A percentile compares a stretch with the other conserved stretches of the same genome.
Conservation (phyloP, 768 basidiomycete species). For the Lenzites betulinus region DNA sequence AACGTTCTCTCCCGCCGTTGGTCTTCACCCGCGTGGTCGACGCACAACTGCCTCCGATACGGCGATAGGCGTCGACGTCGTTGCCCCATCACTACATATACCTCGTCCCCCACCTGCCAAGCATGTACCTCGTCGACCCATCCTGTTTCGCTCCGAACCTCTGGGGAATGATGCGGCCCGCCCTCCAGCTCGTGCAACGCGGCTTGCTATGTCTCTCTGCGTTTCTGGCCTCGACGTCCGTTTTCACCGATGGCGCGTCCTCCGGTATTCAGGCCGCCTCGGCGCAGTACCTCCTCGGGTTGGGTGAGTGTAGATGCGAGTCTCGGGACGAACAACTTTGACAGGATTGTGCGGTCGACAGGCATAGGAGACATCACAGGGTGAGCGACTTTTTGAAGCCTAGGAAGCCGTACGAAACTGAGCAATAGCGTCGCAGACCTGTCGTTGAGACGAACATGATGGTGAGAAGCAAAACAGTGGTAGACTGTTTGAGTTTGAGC, state of each 20-base stretch:
- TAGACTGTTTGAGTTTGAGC: background rate
- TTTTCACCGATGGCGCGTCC: slow-evolving; percentile 1
- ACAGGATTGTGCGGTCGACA: slow-evolving; percentile 27
- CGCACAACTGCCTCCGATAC: background rate
- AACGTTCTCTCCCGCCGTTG: background rate
- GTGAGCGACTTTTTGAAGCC: slow-evolving; percentile 36
- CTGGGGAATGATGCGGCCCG: slow-evolving; percentile 27
- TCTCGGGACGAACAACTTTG: background rate
- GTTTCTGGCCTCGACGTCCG: slow-evolving; percentile 20
- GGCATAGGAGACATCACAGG: slow-evolving; percentile 78
- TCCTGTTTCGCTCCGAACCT: slow-evolving; percentile 17
- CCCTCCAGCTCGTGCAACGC: slow-evolving; percentile 20
- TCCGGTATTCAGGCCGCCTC: slow-evolving; percentile 36
- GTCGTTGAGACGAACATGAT: slow-evolving; percentile 86
- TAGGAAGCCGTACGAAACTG: background rate
- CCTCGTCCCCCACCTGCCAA: background rate
- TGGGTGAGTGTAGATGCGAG: slow-evolving; percentile 45
- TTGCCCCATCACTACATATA: slow-evolving; percentile 1
- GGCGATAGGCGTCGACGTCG: slow-evolving; percentile 11
- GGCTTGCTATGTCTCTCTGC: slow-evolving; percentile 24
- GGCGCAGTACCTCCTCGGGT: slow-evolving; percentile 55
- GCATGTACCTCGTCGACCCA: slow-evolving; percentile 26
- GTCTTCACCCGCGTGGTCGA: slow-evolving; percentile 10
- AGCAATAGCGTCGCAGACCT: slow-evolving; percentile 43
- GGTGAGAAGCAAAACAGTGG: slow-evolving; percentile 40